These are phyloP conservation scores for Malus sylvestris DNA, from an alignment of 306 rosid species.

Conservation along the genomic window DNA sequence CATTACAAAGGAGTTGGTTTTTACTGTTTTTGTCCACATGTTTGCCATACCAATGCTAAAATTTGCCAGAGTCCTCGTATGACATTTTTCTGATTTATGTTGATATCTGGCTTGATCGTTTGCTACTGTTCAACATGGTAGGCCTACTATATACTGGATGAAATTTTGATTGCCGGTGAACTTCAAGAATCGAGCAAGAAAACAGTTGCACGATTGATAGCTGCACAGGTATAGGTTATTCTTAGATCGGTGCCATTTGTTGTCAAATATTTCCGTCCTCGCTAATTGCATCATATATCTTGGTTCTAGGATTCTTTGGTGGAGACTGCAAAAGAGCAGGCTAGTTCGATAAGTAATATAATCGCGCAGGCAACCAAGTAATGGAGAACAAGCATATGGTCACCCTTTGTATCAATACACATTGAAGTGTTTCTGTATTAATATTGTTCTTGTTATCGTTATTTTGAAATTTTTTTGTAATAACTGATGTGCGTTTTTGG, in stretches of 20 bases:
- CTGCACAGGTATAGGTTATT: slow-evolving; percentile 70
- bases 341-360: slow-evolving; percentile 72
- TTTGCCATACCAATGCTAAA: not conserved
- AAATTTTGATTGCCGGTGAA: slow-evolving; percentile 86
- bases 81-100: not conserved
- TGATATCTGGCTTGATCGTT: not conserved
- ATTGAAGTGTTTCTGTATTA: not conserved
- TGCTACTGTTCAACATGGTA: slow-evolving; percentile 23
- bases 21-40: not conserved
- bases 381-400: not conserved
- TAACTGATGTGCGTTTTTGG: not conserved
- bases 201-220: slow-evolving; percentile 79
- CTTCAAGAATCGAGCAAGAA: slow-evolving; percentile 98
- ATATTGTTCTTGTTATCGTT: not conserved
- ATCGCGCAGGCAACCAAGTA: slow-evolving; percentile 79
- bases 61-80: not conserved
- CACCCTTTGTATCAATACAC: not conserved
- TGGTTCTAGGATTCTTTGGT: slow-evolving; percentile 76
- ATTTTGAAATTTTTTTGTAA: not conserved
- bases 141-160: slow-evolving; percentile 92
- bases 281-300: not conserved
- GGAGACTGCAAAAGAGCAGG: slow-evolving; percentile 92
- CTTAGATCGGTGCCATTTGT: not conserved
- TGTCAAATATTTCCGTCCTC: not conserved
- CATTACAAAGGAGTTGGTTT: not conserved